Conservation (phyloP, 805 yeast genomes). For the Metschnikowia aberdeeniae region DNA sequence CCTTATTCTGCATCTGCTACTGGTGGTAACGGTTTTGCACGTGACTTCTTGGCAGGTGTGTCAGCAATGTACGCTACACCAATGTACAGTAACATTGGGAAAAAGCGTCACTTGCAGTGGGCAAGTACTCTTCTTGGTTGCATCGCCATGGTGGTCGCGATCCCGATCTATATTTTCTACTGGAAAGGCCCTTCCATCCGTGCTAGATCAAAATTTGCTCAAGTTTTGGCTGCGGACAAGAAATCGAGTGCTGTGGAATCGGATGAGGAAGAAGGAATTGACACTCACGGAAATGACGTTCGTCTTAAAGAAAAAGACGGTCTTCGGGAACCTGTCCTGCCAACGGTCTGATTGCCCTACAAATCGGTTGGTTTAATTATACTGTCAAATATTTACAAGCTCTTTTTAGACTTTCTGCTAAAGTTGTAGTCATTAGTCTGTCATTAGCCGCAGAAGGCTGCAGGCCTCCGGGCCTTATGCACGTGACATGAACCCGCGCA, state of each 20-base stretch:
- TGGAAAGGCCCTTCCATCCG: constrained; percentile 39
- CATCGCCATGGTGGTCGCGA: constrained; percentile 29
- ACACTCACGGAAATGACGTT: neutral
- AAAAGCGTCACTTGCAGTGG: constrained; percentile 31
- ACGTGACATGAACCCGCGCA: too few relatives aligned
- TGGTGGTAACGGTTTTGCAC: constrained; percentile 41
- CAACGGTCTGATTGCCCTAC: neutral
- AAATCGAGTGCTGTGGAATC: constrained; percentile 6
- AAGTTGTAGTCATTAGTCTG: too few relatives aligned
- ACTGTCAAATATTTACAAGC: too few relatives aligned
- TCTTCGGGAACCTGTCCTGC: neutral
- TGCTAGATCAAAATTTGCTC: constrained; percentile 33
- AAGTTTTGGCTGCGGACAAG: constrained; percentile 29
- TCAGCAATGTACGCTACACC: constrained; percentile 37
- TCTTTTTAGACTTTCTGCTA: too few relatives aligned
- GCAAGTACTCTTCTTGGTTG: constrained; percentile 37
- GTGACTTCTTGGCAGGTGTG: constrained; percentile 40
- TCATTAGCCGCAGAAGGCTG: too few relatives aligned
- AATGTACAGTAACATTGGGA: constrained; percentile 31
- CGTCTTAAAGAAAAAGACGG: constrained; percentile 1
- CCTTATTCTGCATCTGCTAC: constrained; percentile 43
- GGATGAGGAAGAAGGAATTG: constrained; percentile 11
- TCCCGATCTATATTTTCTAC: constrained; percentile 37
- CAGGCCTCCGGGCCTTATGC: too few relatives aligned
- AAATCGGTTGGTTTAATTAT: neutral